Evolutionary conservation across 495 filamentous ascomycete genomes (phyloP), one percentile per base, ranked within the genome.

Genomic region (Elaphomyces granulatus): DNA sequence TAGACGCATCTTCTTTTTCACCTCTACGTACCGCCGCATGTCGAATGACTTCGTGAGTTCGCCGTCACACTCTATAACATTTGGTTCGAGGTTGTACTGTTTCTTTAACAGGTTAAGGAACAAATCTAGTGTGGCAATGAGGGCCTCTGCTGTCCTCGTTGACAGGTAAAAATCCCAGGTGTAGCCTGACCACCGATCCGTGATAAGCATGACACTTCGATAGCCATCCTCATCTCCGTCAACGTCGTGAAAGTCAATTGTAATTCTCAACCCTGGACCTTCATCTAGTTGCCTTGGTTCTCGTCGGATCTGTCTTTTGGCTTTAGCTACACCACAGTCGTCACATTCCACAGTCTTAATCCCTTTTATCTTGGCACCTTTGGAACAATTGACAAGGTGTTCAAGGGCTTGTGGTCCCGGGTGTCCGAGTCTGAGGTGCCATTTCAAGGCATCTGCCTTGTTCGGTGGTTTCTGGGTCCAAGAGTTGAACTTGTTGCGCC

Each of bases 311-410:
- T 15, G 15, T 4, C 33, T n/a, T n/a, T 35, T 4, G 14, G 14
- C 33, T 35, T 35, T 35, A 15, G 18, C 15, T 35, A n/a, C 18
- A 15, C 14, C 14, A 35, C 33, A 35, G 15, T n/a, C 15, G 33
- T 35, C 33, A 35, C 33, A 35, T 35, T 35, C 33, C 33, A 35
- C 33, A n/a, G 33, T 35, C 18, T 35, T 35, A 8, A n/a, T n/a
- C 18, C 14, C 33, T 35, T 35, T 35, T 35, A 35, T 35, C 33
- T 17, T 35, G 33, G 18, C 33, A 15, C 33, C 33, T 35, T 35
- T 35, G 15, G 14, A n/a, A 15, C 8, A 15, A 8, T 8, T 35
- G 15, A 15, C 15, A 15, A 35, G 33, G n/a, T 35, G 33, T 35
- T 17, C 8, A 35, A 35, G 33, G 14, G 33, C 33, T 35, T 35